Evolutionary conservation across 352 stramenopile genomes (phyloP), one percentile per base, ranked within the genome.

Genomic region (Phytophthora boehmeriae): DNA sequence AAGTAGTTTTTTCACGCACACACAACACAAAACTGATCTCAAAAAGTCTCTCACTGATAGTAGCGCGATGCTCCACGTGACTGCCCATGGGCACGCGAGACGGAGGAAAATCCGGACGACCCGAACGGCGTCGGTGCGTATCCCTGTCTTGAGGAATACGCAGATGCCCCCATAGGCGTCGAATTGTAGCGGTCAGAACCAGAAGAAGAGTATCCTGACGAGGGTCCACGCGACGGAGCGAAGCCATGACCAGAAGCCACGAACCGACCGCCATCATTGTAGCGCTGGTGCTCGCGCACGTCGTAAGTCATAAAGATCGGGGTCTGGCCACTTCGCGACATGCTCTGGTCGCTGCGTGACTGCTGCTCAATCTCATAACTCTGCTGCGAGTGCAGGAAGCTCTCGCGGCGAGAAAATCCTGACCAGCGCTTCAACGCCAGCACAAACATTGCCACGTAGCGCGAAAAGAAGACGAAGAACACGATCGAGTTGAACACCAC

Each of bases 401-500:
- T 75, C 28, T 75, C 66, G 16, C 64, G 61, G 44, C 34, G 55
- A 47, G 67, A 60, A 34, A 55, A 69, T 45, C 53, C 69, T 10
- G 73, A 77, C 81, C 81, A 91, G 22, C 73, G 70, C 27, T 80
- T 76, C 2, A 88, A 42, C 30, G 71, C 68, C 28, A 81, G 57
- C 19, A 88, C 44, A 43, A 90, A 83, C 51, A 90, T 78, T 1
- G 78, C 64, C 14, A 90, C 62, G 50, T 87, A 80, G 20, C 83
- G 80, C 19, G 76, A 66, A 42, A 88, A 89, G 9, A 88, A 73
- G 25, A 77, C 20, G 16, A 89, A 59, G 13, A 92, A 69, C 2
- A 90, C 60, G 41, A 80, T 38, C 28, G 80, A 77, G 54, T 92
- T 92, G 59, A 85, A 61, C 5, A 78, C 57, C 36, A 89, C 76